Conservation (phyloP, 371 early-diverging fungal species). For the Actinomucor elegans region DNA sequence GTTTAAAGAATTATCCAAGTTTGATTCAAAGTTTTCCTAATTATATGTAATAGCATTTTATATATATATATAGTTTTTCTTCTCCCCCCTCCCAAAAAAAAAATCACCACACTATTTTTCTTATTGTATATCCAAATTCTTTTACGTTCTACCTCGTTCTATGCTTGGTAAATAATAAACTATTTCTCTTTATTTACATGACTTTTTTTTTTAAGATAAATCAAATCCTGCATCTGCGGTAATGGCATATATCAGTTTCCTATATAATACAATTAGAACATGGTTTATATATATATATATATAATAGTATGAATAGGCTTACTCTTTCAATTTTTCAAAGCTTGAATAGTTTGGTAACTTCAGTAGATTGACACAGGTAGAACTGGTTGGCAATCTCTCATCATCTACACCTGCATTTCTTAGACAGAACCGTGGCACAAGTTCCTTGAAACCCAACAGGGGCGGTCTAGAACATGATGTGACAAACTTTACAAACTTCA, state of each 20-base stretch:
- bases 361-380: constrained; percentile 93
- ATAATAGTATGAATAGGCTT: constrained; percentile 42
- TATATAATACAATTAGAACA: constrained; percentile 15
- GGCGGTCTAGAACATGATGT: constrained; percentile 94
- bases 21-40: constrained; percentile 25
- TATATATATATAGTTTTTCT: neutral
- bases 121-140: too few species aligned
- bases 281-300: neutral
- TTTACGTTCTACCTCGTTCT: too few species aligned
- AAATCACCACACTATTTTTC: too few species aligned
- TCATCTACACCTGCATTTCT: constrained; percentile 65
- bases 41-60: constrained; percentile 3
- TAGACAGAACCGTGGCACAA: constrained; percentile 78
- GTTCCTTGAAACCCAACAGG: constrained; percentile 84
- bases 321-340: constrained; percentile 54
- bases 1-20: constrained; percentile 39
- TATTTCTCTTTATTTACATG: neutral
- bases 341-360: constrained; percentile 84
- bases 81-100: neutral
- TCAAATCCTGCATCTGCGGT: constrained; percentile 92
- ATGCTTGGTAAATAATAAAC: neutral
- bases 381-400: constrained; percentile 75
- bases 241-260: constrained; percentile 87
- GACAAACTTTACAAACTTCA: constrained; percentile 83
- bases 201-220: constrained; percentile 55